Percentiles rank a stretch among this genome's conserved stretches.
Conservation (phyloP, 2,329 filamentous ascomycete genomes). For the Ceratocystis diversiconidia region DNA sequence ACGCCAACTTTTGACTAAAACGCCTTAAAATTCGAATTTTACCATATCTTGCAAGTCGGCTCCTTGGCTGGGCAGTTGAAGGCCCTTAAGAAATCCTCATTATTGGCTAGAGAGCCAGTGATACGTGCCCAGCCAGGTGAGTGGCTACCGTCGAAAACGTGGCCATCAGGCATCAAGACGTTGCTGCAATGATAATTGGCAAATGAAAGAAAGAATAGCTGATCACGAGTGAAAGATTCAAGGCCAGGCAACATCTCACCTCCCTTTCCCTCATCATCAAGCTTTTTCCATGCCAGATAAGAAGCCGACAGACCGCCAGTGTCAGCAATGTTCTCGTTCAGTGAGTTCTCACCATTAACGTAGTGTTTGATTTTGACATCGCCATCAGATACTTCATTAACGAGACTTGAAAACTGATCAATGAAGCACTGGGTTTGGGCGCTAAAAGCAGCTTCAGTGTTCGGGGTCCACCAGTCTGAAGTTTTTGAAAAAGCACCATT, state of each 20-base stretch:
- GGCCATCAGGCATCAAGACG: slow-evolving; percentile 39
- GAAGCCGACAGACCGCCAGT: slow-evolving; percentile 50
- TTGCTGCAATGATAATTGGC: slow-evolving; percentile 55
- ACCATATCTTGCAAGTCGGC: slow-evolving; percentile 59
- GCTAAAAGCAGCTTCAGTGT: slow-evolving; percentile 43
- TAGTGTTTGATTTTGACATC: slow-evolving; percentile 33
- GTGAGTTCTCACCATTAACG: slow-evolving; percentile 47
- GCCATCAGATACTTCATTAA: background rate
- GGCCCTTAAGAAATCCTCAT: slow-evolving; percentile 49
- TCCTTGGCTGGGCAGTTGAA: slow-evolving; percentile 52
- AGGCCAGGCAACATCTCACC: slow-evolving; percentile 45
- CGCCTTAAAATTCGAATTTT: slow-evolving; percentile 23
- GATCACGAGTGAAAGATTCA: slow-evolving; percentile 48
- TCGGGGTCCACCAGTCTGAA: slow-evolving; percentile 54
- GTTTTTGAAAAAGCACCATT: slow-evolving; percentile 34
- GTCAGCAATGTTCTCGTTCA: slow-evolving; percentile 60
- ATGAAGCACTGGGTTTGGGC: slow-evolving; percentile 50
- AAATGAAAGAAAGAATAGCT: slow-evolving; percentile 55
- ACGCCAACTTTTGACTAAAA: accelerated
- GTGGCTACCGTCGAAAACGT: slow-evolving; percentile 51
- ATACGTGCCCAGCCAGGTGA: slow-evolving; percentile 49
- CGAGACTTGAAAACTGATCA: slow-evolving; percentile 39
- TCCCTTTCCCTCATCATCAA: slow-evolving; percentile 32
- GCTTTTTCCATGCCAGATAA: slow-evolving; percentile 51
- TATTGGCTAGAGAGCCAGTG: slow-evolving; percentile 51